phyloP scores from a whole-genome alignment of 2,329 filamentous ascomycete genomes.

The Aplosporella prunicola region DNA sequence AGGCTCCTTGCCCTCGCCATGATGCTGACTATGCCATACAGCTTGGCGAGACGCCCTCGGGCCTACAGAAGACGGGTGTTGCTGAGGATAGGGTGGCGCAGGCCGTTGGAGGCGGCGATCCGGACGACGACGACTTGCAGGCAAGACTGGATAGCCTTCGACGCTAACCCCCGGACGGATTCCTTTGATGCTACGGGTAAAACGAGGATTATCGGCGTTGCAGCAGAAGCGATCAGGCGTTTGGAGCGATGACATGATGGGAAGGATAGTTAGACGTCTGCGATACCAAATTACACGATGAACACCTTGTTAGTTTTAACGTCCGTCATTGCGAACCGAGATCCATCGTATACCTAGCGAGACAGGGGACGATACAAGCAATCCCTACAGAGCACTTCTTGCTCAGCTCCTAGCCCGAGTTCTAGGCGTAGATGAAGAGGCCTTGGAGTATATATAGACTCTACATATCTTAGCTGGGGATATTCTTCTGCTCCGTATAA shows the following conservation, averaged over 20 bases:
- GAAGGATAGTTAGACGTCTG: too few species aligned
- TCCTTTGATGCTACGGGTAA: not conserved
- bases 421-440: too few species aligned
- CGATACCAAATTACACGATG: too few species aligned
- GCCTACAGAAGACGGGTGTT: conserved; percentile 63
- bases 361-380: too few species aligned
- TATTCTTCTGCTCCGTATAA: too few species aligned
- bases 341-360: too few species aligned
- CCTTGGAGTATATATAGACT: too few species aligned
- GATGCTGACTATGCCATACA: conserved; percentile 32
- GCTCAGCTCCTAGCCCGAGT: too few species aligned
- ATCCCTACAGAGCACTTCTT: too few species aligned
- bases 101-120: conserved; percentile 58
- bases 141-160: conserved; percentile 83
- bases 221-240: conserved; percentile 8
- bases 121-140: conserved; percentile 79
- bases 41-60: conserved; percentile 86
- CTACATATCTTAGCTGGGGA: too few species aligned
- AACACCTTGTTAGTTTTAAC: too few species aligned
- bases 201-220: not conserved
- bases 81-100: conserved; percentile 75
- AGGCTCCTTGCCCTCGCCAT: not conserved
- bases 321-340: too few species aligned
- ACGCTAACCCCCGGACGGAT: conserved; percentile 26
- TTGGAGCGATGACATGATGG: conserved; percentile 9